These are phyloP conservation scores for Porcisia hertigi DNA, from an alignment of 208 protist genomes.

Conservation along the genomic window DNA sequence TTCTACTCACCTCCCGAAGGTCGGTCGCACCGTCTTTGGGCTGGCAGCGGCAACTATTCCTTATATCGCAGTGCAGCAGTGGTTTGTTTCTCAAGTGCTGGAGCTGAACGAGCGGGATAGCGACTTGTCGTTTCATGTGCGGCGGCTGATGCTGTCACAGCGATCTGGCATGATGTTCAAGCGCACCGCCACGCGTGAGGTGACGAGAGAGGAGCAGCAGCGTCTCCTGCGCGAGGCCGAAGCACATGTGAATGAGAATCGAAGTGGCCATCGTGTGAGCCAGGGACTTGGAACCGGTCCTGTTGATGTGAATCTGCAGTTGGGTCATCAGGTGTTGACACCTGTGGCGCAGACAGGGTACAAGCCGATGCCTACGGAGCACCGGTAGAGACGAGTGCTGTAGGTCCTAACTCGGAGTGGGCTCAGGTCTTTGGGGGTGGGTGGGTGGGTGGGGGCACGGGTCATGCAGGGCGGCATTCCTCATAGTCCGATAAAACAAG, in stretches of 20 bases:
- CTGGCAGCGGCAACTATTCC: constrained; percentile 60
- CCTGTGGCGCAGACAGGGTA: constrained; percentile 79
- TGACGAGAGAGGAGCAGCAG: constrained; percentile 84
- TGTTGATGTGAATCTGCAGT: constrained; percentile 72
- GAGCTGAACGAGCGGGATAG: constrained; percentile 71
- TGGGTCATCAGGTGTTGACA: constrained; percentile 73
- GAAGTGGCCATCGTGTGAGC: constrained; percentile 57
- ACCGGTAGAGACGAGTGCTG: constrained; percentile 3
- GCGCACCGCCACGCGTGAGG: constrained; percentile 83
- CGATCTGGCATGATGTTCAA: constrained; percentile 84
- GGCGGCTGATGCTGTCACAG: constrained; percentile 78
- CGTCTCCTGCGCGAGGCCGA: constrained; percentile 63
- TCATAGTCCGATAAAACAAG: no score
- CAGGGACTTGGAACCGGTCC: constrained; percentile 50
- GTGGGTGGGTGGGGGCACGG: no score
- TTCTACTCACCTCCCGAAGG: constrained; percentile 35
- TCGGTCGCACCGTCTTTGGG: constrained; percentile 63
- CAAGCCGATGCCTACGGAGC: constrained; percentile 61
- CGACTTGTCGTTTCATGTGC: constrained; percentile 73
- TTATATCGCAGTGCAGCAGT: constrained; percentile 79
- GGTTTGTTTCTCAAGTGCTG: constrained; percentile 73
- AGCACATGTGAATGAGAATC: constrained; percentile 66
- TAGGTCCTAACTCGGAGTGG: not conserved
- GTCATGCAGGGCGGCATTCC: no score
- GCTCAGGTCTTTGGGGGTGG: not conserved